phyloP scores from a whole-genome alignment of 1,139 yeast genomes.

The Saccharomycopsis crataegensis region DNA sequence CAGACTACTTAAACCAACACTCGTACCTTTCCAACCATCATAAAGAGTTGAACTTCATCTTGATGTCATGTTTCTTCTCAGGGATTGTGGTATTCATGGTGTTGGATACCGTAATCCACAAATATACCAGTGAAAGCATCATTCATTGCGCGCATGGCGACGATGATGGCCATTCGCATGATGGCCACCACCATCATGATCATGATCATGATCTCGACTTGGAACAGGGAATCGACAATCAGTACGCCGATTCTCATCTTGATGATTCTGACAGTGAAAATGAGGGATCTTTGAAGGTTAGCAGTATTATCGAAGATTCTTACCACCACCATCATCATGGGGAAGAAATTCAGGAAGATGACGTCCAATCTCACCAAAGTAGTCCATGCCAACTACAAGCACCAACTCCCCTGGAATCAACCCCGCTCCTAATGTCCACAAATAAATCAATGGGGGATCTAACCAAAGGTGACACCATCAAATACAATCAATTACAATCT shows the following conservation, averaged over 20 bases:
- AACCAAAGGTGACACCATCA: neutral
- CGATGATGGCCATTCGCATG: conserved; percentile 21
- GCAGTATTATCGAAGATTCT: neutral
- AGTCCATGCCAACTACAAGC: too few species aligned
- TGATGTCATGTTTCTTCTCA: conserved; percentile 43
- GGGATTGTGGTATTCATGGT: conserved; percentile 58
- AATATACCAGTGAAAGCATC: conserved; percentile 70
- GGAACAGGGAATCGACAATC: conserved; percentile 15
- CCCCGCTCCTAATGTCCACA: too few species aligned
- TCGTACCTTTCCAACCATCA: conserved; percentile 21
- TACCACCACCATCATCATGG: neutral
- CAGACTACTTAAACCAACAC: conserved; percentile 30
- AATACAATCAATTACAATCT: conserved; percentile 13
- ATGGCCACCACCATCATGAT: conserved; percentile 21
- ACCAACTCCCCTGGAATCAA: too few species aligned
- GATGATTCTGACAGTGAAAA: conserved; percentile 7
- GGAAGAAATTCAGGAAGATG: neutral
- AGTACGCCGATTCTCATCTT: conserved; percentile 1
- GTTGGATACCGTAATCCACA: conserved; percentile 61
- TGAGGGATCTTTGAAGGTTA: neutral
- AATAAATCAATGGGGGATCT: neutral
- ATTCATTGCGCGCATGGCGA: conserved; percentile 71
- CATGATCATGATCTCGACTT: conserved; percentile 21
- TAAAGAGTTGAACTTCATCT: conserved; percentile 30
- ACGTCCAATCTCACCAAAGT: too few species aligned